Evolutionary conservation across 345 rosid genomes (phyloP).

Genomic region (Ceriops zippeliana): DNA sequence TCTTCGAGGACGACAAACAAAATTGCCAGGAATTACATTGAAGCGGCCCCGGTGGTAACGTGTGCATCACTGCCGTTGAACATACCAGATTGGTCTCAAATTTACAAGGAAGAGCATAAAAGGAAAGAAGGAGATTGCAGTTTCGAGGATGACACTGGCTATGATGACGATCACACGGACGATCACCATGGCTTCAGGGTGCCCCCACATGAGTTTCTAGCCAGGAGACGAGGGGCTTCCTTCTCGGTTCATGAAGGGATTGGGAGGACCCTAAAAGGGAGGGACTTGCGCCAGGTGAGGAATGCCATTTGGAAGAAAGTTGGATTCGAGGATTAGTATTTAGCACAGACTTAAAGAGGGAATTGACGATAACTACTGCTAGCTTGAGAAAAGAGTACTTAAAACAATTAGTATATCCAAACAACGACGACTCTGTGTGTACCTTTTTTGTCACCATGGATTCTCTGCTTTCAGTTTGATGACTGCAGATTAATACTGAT

Average conservation of each 20-base stretch:
- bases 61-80: slow-evolving; percentile 63
- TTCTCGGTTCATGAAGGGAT: slow-evolving; percentile 48
- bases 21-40: slow-evolving; percentile 20
- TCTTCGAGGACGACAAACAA: slow-evolving; percentile 39
- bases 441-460: neutral
- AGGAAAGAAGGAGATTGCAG: neutral
- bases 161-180: neutral
- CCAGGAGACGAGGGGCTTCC: slow-evolving; percentile 41
- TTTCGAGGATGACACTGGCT: slow-evolving; percentile 5
- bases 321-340: slow-evolving; percentile 40
- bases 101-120: slow-evolving; percentile 39
- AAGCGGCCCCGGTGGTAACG: neutral
- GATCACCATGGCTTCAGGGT: slow-evolving; percentile 18
- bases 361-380: neutral
- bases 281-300: slow-evolving; percentile 46
- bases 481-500: neutral
- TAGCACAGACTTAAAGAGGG: neutral
- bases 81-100: slow-evolving; percentile 82
- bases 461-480: neutral
- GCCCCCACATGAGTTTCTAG: slow-evolving; percentile 45
- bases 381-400: neutral
- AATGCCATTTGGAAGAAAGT: slow-evolving; percentile 46
- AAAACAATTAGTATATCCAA: neutral
- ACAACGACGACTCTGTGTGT: neutral
- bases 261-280: slow-evolving; percentile 47